These are phyloP conservation scores for Paraphaeosphaeria minitans DNA, from an alignment of 2,329 filamentous ascomycete genomes.

Conservation along the genomic window DNA sequence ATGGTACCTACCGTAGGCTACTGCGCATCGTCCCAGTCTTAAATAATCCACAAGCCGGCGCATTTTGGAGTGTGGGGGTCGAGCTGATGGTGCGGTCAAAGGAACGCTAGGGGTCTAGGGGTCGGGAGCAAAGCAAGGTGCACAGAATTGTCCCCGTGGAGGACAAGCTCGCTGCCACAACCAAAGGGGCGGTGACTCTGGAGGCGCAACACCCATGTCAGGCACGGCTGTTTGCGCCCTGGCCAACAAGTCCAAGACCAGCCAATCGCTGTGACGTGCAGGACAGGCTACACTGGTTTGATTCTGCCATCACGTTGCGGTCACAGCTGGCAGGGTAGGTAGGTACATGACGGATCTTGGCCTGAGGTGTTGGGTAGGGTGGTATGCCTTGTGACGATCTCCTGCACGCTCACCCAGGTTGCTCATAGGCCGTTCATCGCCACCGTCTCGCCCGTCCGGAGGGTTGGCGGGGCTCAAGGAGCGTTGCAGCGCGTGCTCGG, in stretches of 20 bases:
- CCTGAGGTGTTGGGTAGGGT: slow-evolving; percentile 37
- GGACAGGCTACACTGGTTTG: slow-evolving; percentile 36
- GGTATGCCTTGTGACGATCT: slow-evolving; percentile 45
- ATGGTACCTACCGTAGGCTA: slow-evolving; percentile 29
- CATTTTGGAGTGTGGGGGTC: slow-evolving; percentile 44
- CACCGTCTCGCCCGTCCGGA: slow-evolving; percentile 40
- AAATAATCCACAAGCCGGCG: slow-evolving; percentile 42
- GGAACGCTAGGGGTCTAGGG: slow-evolving; percentile 37
- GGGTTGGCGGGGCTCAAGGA: slow-evolving; percentile 37
- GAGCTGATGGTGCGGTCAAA: slow-evolving; percentile 44
- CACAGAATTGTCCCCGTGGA: slow-evolving; percentile 29
- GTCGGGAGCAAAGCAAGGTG: slow-evolving; percentile 37
- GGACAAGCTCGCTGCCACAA: slow-evolving; percentile 32
- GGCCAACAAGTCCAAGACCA: slow-evolving; percentile 20
- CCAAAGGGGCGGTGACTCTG: slow-evolving; percentile 43
- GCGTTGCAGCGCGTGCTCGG: slow-evolving; percentile 41
- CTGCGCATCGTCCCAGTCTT: slow-evolving; percentile 42
- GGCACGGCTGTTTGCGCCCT: slow-evolving; percentile 40
- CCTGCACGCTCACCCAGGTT: slow-evolving; percentile 27
- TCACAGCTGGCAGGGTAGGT: slow-evolving; percentile 29
- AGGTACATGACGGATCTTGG: slow-evolving; percentile 39
- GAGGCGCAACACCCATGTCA: slow-evolving; percentile 39
- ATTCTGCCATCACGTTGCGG: slow-evolving; percentile 32
- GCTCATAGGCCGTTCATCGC: slow-evolving; percentile 41
- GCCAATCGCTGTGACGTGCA: slow-evolving; percentile 36